Percentiles rank a stretch among this genome's conserved stretches.
phyloP scores from a whole-genome alignment of 306 rosid species.

The Cajanus cajan region DNA sequence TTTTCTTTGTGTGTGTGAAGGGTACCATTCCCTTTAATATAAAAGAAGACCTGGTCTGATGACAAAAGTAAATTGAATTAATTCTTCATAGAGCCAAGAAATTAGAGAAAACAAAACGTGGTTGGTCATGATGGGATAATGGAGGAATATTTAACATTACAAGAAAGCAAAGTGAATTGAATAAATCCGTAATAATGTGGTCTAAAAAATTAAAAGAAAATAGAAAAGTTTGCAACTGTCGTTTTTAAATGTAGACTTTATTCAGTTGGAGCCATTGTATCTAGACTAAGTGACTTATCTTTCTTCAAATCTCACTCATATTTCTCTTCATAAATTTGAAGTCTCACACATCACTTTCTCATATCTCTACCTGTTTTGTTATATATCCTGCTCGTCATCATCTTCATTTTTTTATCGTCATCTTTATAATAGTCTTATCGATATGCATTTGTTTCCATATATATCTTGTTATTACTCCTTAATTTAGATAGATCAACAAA shows the following conservation, averaged over 20 bases:
- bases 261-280: slow-evolving; percentile 58
- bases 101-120: neutral
- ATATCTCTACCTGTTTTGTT: slow-evolving; percentile 29
- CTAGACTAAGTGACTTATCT: slow-evolving; percentile 44
- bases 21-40: neutral
- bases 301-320: slow-evolving; percentile 35
- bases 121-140: slow-evolving; percentile 36
- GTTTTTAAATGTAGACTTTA: slow-evolving; percentile 58
- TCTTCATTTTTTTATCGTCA: slow-evolving; percentile 39
- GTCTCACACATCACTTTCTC: slow-evolving; percentile 46
- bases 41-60: neutral
- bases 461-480: neutral
- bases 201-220: neutral
- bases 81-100: slow-evolving; percentile 2
- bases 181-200: slow-evolving; percentile 24
- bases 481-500: neutral
- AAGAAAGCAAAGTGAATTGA: slow-evolving; percentile 31
- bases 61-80: neutral
- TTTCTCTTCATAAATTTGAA: slow-evolving; percentile 30
- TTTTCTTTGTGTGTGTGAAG: neutral
- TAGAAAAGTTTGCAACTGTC: slow-evolving; percentile 38
- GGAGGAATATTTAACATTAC: slow-evolving; percentile 20
- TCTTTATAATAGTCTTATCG: neutral
- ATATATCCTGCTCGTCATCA: slow-evolving; percentile 28
- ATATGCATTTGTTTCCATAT: neutral